A percentile compares a stretch with the other conserved stretches of the same genome.
phyloP scores from a whole-genome alignment of 2,329 filamentous ascomycete genomes.

The Cladosporium sp. region DNA sequence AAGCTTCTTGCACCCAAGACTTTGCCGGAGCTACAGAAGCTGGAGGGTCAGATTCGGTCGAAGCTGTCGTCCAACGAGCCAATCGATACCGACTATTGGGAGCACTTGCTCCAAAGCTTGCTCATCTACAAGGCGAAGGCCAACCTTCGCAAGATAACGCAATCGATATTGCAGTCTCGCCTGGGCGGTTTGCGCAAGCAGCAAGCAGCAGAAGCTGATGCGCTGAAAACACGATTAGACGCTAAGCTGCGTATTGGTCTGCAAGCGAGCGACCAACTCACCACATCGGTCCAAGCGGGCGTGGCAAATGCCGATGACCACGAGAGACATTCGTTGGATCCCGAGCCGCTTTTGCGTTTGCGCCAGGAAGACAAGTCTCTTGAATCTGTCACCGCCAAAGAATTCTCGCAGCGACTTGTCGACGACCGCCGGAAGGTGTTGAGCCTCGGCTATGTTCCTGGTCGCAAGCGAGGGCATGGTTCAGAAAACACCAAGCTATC shows the following conservation, averaged over 20 bases:
- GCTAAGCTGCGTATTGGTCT: constrained; percentile 29
- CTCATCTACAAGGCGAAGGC: constrained; percentile 89
- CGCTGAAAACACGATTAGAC: constrained; percentile 48
- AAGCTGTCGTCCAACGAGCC: constrained; percentile 86
- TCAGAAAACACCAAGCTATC: constrained; percentile 10
- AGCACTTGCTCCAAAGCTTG: constrained; percentile 78
- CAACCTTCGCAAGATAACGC: constrained; percentile 70
- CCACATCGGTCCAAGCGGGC: constrained; percentile 5
- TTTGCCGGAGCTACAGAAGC: constrained; percentile 73
- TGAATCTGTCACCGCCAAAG: constrained; percentile 51
- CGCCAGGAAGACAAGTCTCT: constrained; percentile 57
- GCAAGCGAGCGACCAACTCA: constrained; percentile 23
- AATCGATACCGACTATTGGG: constrained; percentile 97
- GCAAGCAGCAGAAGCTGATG: constrained; percentile 61
- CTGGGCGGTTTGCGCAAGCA: constrained; percentile 59
- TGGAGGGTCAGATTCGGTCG: constrained; percentile 78
- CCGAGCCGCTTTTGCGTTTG: constrained; percentile 60
- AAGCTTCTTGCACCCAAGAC: constrained; percentile 78
- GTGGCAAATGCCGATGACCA: background rate
- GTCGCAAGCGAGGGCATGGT: constrained; percentile 36
- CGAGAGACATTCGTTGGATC: constrained; percentile 45
- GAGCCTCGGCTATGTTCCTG: constrained; percentile 63
- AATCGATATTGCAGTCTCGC: constrained; percentile 65
- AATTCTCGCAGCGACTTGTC: constrained; percentile 52
- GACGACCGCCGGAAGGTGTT: constrained; percentile 55